Evolutionary conservation across 192 early-diverging fungal genomes (phyloP).

Genomic region (Rhizophagus prolifer): DNA sequence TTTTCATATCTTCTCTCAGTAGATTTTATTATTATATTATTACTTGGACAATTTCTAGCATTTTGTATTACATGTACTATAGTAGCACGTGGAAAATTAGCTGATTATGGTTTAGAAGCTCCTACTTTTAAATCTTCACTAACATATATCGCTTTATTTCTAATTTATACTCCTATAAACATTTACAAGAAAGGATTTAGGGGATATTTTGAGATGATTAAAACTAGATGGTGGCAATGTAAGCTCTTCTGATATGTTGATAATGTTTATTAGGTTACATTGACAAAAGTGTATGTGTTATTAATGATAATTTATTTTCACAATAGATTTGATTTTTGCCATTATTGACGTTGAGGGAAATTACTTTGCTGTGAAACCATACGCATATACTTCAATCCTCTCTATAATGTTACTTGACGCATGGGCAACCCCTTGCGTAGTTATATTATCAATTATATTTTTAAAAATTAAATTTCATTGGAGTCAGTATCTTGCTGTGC

Average conservation of each 20-base stretch:
- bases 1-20: slow-evolving; percentile 11
- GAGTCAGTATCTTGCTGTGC: slow-evolving; percentile 68
- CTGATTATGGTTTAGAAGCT: slow-evolving; percentile 47
- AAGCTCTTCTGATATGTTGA: slow-evolving; percentile 27
- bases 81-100: slow-evolving; percentile 63
- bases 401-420: slow-evolving; percentile 78
- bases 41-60: slow-evolving; percentile 65
- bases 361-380: slow-evolving; percentile 79
- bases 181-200: slow-evolving; percentile 51
- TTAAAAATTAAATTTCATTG: slow-evolving; percentile 62
- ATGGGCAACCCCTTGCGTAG: slow-evolving; percentile 75
- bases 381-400: slow-evolving; percentile 70
- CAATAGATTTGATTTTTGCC: slow-evolving; percentile 55
- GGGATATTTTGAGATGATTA: slow-evolving; percentile 47
- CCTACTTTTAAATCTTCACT: slow-evolving; percentile 76
- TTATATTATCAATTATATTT: slow-evolving; percentile 66
- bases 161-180: slow-evolving; percentile 52
- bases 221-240: slow-evolving; percentile 45
- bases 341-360: slow-evolving; percentile 80
- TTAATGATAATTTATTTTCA: slow-evolving; percentile 7
- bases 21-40: slow-evolving; percentile 48
- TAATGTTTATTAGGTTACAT: too few species aligned
- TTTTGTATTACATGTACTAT: slow-evolving; percentile 77
- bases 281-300: neutral
- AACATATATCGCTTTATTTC: slow-evolving; percentile 68